Conservation (phyloP, 192 early-diverging fungal species). For the Coemansia javaensis region DNA sequence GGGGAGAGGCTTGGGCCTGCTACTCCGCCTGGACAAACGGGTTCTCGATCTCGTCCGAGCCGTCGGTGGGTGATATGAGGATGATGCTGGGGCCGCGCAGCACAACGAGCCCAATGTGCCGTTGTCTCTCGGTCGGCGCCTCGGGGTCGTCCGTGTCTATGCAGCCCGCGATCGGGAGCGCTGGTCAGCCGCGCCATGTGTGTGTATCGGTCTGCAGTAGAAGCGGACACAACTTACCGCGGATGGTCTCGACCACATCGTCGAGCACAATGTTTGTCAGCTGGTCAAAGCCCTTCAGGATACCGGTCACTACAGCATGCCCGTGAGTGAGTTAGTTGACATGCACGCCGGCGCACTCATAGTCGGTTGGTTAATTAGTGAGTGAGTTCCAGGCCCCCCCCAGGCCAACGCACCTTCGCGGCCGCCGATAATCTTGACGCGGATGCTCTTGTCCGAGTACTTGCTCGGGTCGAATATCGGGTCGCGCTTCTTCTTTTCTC, state of each 20-base stretch:
- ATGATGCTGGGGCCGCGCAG: constrained; percentile 87
- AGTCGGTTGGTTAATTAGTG: neutral
- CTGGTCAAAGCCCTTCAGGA: constrained; percentile 88
- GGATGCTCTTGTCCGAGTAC: constrained; percentile 88
- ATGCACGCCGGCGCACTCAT: neutral
- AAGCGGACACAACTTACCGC: too few relatives aligned
- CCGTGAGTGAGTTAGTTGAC: neutral
- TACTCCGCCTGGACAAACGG: constrained; percentile 65
- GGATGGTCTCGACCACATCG: constrained; percentile 77
- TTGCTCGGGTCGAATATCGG: constrained; percentile 89
- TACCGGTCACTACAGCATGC: constrained; percentile 71
- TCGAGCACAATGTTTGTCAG: constrained; percentile 93
- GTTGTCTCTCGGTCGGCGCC: constrained; percentile 43
- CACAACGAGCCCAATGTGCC: constrained; percentile 80
- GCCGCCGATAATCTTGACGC: constrained; percentile 89
- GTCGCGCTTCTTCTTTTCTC: constrained; percentile 74
- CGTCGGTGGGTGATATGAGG: constrained; percentile 85
- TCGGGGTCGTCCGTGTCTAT: constrained; percentile 23
- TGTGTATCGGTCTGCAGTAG: too few relatives aligned
- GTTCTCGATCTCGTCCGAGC: constrained; percentile 85
- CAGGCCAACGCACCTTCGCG: constrained; percentile 70
- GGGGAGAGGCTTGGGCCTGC: too few relatives aligned
- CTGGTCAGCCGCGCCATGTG: too few relatives aligned
- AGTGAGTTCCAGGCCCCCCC: too few relatives aligned
- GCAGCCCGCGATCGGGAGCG: neutral